Conservation (phyloP, 2,329 filamentous ascomycete genomes). For the Fusarium clavum region DNA sequence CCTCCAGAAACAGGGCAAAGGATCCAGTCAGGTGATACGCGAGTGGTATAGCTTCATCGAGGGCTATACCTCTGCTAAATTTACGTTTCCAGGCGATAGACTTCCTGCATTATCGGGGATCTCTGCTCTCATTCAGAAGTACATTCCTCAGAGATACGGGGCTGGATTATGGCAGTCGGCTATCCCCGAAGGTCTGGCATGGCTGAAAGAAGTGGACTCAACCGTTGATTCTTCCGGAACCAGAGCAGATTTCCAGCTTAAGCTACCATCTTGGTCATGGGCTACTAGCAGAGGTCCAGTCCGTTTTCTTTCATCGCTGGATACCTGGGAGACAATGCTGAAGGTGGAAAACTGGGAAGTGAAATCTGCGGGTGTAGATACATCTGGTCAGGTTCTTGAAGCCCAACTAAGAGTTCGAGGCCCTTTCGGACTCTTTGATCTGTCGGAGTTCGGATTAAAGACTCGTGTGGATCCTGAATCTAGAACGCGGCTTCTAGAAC, state of each 20-base stretch:
- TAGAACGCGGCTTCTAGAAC: not conserved
- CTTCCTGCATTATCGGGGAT: conserved; percentile 3
- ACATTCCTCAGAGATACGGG: not conserved
- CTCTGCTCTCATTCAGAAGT: not conserved
- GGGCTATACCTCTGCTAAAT: not conserved
- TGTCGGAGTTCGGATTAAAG: accelerated
- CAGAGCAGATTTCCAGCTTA: not conserved
- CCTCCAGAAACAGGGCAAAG: accelerated
- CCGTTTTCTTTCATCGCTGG: not conserved
- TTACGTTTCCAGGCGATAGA: not conserved
- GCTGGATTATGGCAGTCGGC: not conserved
- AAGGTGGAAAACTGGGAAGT: not conserved
- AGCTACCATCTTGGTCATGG: conserved; percentile 1
- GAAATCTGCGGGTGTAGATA: not conserved
- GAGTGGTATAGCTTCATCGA: not conserved
- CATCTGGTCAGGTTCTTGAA: not conserved
- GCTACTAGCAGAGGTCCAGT: not conserved
- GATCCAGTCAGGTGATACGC: not conserved
- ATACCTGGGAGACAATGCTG: not conserved
- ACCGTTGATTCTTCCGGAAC: not conserved
- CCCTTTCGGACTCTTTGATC: accelerated
- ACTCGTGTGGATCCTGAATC: too few relatives aligned
- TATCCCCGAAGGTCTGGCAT: not conserved
- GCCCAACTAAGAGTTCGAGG: not conserved
- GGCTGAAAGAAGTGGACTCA: not conserved